Evolutionary conservation across 176 grass and related monocot species (phyloP).

Genomic region (Typha latifolia): DNA sequence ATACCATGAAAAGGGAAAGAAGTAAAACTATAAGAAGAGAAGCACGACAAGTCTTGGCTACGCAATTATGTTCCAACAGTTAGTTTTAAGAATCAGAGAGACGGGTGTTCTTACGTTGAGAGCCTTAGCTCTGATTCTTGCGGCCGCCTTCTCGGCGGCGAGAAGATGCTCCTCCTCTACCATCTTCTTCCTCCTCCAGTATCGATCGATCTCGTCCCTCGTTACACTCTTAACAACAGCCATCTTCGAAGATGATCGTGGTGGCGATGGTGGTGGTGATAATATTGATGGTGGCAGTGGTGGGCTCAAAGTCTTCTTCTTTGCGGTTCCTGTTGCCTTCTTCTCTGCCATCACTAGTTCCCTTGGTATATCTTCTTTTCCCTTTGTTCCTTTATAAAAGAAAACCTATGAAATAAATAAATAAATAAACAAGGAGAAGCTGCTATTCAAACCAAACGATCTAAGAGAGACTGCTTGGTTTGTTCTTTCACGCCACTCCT

Average conservation of each 20-base stretch:
- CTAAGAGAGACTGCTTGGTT: background rate
- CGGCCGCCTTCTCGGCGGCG: constrained; percentile 18
- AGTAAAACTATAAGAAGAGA: too few relatives aligned
- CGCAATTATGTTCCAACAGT: too few relatives aligned
- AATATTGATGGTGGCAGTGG: background rate
- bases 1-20: too few relatives aligned
- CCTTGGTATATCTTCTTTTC: background rate
- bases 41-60: too few relatives aligned
- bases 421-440: background rate
- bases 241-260: background rate
- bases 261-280: background rate
- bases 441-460: background rate
- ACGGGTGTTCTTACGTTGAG: constrained; percentile 1
- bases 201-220: constrained; percentile 16
- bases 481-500: background rate
- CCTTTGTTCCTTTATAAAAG: background rate
- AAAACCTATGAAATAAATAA: background rate
- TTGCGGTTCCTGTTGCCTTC: background rate
- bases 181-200: constrained; percentile 23
- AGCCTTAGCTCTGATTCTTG: constrained; percentile 14
- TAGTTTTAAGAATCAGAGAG: background rate
- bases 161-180: constrained; percentile 20
- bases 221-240: constrained; percentile 15
- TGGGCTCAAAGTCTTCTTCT: background rate
- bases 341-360: background rate